These are phyloP conservation scores for Pythium aristosporum DNA, from an alignment of 352 stramenopile genomes.

Conservation along the genomic window DNA sequence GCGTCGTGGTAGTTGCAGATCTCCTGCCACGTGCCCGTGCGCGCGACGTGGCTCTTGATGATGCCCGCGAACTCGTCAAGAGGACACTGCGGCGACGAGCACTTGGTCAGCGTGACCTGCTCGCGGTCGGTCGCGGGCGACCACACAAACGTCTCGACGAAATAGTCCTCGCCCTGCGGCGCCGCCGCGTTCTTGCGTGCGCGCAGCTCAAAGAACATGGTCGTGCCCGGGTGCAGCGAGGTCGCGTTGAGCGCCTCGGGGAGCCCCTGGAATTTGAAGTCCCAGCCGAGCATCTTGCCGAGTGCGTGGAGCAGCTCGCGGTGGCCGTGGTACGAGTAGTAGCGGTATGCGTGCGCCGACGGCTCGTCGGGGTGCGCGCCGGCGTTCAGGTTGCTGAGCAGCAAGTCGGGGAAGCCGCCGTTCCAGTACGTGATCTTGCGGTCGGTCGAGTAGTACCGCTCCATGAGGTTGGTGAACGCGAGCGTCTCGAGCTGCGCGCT, in stretches of 20 bases:
- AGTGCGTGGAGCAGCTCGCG: slow-evolving; percentile 78
- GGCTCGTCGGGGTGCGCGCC: slow-evolving; percentile 50
- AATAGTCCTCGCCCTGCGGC: slow-evolving; percentile 44
- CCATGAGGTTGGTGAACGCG: slow-evolving; percentile 84
- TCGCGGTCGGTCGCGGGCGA: slow-evolving; percentile 62
- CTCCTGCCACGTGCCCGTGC: slow-evolving; percentile 75
- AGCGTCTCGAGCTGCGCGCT: slow-evolving; percentile 60
- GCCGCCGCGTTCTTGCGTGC: slow-evolving; percentile 23
- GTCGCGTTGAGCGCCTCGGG: slow-evolving; percentile 65
- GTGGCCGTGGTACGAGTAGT: slow-evolving; percentile 81
- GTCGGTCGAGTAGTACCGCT: slow-evolving; percentile 80
- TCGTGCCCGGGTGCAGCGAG: slow-evolving; percentile 66
- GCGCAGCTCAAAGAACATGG: slow-evolving; percentile 84
- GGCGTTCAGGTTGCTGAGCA: slow-evolving; percentile 59
- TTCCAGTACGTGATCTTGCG: slow-evolving; percentile 84
- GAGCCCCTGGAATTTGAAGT: slow-evolving; percentile 70
- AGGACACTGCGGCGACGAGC: slow-evolving; percentile 65
- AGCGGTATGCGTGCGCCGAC: slow-evolving; percentile 57
- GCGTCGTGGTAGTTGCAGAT: slow-evolving; percentile 72
- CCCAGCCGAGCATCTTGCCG: slow-evolving; percentile 78
- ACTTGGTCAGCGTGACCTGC: slow-evolving; percentile 77
- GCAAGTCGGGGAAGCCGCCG: slow-evolving; percentile 65
- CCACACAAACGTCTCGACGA: slow-evolving; percentile 77
- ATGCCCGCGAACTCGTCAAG: slow-evolving; percentile 77
- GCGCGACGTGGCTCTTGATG: slow-evolving; percentile 60